Conservation (phyloP, 345 rosid species). For the Acer negundo region DNA sequence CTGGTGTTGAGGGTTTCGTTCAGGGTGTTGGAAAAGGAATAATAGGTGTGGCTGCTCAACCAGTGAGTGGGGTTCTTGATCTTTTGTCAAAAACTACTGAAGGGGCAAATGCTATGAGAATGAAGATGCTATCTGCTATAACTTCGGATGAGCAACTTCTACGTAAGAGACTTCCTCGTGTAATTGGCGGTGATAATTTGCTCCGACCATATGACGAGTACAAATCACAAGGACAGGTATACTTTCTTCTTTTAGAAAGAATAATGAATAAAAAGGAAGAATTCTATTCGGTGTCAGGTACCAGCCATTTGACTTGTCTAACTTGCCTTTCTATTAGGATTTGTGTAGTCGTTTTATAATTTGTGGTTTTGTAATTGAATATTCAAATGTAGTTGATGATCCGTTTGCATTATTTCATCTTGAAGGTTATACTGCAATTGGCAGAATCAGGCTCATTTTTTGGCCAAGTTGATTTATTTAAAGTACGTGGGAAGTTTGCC, state of each 20-base stretch:
- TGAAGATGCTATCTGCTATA: constrained; percentile 95
- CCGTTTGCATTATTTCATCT: constrained; percentile 24
- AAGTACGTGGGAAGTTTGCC: constrained; percentile 98
- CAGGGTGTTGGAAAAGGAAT: constrained; percentile 98
- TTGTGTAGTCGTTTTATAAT: no score
- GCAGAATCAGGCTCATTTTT: constrained; percentile 93
- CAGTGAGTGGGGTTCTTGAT: constrained; percentile 97
- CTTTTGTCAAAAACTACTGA: constrained; percentile 98
- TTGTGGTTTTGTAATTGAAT: neutral
- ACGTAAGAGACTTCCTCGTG: constrained; percentile 91
- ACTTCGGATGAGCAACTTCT: constrained; percentile 98
- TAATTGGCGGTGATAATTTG: constrained; percentile 85
- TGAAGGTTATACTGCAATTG: constrained; percentile 90
- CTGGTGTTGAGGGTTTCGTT: constrained; percentile 97
- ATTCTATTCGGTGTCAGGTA: neutral
- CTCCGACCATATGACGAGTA: constrained; percentile 85
- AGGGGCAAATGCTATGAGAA: constrained; percentile 99
- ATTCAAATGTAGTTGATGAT: constrained; percentile 6
- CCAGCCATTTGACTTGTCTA: constrained; percentile 1
- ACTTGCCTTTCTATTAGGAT: neutral
- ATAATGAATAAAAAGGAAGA: neutral
- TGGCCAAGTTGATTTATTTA: constrained; percentile 94
- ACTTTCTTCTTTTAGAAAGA: neutral
- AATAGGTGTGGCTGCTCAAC: constrained; percentile 99
- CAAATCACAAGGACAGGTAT: constrained; percentile 95